A percentile compares a stretch with the other conserved stretches of the same genome.
Evolutionary conservation across 257 asterid genomes (phyloP).

Genomic region (Gynochthodes officinalis): DNA sequence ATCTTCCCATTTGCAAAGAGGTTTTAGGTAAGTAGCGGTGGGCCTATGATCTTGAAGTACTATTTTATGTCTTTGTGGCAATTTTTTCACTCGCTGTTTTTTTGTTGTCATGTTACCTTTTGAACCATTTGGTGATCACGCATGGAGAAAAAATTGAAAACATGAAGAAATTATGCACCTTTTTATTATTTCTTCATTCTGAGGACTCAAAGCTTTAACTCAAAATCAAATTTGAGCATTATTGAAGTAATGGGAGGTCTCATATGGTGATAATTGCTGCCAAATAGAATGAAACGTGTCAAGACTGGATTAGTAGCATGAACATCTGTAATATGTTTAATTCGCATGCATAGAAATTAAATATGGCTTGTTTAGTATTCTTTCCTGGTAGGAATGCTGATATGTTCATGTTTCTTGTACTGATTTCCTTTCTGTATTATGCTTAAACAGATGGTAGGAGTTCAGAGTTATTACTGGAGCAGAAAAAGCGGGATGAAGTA

Average conservation of each 20-base stretch:
- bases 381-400: slow-evolving; percentile 2
- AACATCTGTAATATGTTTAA: neutral
- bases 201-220: neutral
- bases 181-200: neutral
- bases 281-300: neutral
- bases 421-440: neutral
- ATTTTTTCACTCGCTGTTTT: neutral
- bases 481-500: slow-evolving; percentile 59
- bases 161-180: neutral
- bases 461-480: slow-evolving; percentile 50
- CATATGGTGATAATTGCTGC: neutral
- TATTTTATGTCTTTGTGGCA: neutral
- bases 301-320: neutral
- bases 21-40: slow-evolving; percentile 44
- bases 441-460: slow-evolving; percentile 40
- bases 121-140: neutral
- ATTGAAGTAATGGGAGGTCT: neutral
- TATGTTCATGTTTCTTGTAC: neutral
- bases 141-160: neutral
- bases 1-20: slow-evolving; percentile 53
- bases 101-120: neutral
- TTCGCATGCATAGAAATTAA: neutral
- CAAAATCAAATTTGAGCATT: neutral
- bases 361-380: neutral
- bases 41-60: slow-evolving; percentile 10